These are phyloP conservation scores for Ceriops decandra DNA, from an alignment of 345 rosid genomes.

Conservation along the genomic window DNA sequence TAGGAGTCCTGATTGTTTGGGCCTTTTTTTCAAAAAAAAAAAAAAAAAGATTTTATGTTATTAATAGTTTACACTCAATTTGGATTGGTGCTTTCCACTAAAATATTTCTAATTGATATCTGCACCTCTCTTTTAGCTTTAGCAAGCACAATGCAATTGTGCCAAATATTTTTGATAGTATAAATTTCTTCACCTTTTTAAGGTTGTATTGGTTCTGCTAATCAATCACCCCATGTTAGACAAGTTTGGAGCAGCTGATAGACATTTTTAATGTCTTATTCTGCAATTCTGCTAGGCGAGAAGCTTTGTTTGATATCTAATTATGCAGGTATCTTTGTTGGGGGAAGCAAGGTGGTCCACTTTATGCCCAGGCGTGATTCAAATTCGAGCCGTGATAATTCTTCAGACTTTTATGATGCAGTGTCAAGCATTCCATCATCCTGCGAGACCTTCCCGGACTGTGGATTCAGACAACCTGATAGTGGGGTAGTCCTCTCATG, in stretches of 20 bases:
- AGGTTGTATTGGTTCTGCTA: not conserved
- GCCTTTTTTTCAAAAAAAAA: no score
- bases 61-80: no score
- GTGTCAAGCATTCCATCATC: conserved; percentile 37
- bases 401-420: conserved; percentile 42
- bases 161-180: not conserved
- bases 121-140: no score
- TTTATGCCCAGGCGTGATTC: conserved; percentile 65
- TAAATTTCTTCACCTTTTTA: not conserved
- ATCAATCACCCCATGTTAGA: not conserved
- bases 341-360: conserved; percentile 98
- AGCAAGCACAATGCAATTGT: not conserved
- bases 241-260: not conserved
- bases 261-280: not conserved
- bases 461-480: conserved; percentile 75
- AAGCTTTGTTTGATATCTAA: conserved; percentile 1
- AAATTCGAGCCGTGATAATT: conserved; percentile 32
- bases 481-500: conserved; percentile 88
- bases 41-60: no score
- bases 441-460: conserved; percentile 75
- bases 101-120: no score
- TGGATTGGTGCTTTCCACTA: no score
- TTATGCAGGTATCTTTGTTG: conserved; percentile 75
- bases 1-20: no score
- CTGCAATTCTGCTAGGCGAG: not conserved